Evolutionary conservation across 805 yeast species (phyloP).

Genomic region (Candida coleopterorum): DNA sequence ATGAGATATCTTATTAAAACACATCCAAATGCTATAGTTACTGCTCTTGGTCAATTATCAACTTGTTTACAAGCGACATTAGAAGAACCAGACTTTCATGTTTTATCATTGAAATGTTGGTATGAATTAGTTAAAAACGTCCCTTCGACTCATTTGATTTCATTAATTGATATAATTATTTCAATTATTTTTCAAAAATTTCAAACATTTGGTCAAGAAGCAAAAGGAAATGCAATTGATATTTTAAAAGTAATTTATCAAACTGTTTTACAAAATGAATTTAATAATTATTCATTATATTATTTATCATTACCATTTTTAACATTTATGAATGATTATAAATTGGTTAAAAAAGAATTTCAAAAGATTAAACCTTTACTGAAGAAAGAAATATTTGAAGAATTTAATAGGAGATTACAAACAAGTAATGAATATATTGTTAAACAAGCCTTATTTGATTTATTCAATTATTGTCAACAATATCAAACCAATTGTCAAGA

Average conservation of each 20-base stretch:
- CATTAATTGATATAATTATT: constrained; percentile 68
- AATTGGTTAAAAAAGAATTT: constrained; percentile 12
- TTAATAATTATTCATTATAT: constrained; percentile 45
- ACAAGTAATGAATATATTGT: constrained; percentile 70
- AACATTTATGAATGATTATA: constrained; percentile 27
- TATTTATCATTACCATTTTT: constrained; percentile 49
- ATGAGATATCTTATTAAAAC: constrained; percentile 59
- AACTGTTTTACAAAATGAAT: constrained; percentile 24
- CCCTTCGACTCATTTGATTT: constrained; percentile 51
- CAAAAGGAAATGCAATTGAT: constrained; percentile 47
- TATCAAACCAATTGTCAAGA: constrained; percentile 50
- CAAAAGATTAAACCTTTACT: constrained; percentile 28
- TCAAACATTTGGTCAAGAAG: constrained; percentile 42
- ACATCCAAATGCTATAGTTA: constrained; percentile 47
- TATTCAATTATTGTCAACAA: constrained; percentile 47
- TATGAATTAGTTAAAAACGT: constrained; percentile 53
- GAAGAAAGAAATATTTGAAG: constrained; percentile 38
- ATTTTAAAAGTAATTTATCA: constrained; percentile 39
- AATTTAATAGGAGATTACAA: constrained; percentile 50
- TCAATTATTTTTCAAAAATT: constrained; percentile 72
- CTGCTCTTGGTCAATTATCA: constrained; percentile 76
- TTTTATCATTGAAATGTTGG: constrained; percentile 66
- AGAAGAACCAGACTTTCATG: constrained; percentile 56
- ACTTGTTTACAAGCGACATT: constrained; percentile 80
- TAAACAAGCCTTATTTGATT: constrained; percentile 64